Evolutionary conservation across 2,329 filamentous ascomycete genomes (phyloP).

Genomic region (Cercospora sojina): DNA sequence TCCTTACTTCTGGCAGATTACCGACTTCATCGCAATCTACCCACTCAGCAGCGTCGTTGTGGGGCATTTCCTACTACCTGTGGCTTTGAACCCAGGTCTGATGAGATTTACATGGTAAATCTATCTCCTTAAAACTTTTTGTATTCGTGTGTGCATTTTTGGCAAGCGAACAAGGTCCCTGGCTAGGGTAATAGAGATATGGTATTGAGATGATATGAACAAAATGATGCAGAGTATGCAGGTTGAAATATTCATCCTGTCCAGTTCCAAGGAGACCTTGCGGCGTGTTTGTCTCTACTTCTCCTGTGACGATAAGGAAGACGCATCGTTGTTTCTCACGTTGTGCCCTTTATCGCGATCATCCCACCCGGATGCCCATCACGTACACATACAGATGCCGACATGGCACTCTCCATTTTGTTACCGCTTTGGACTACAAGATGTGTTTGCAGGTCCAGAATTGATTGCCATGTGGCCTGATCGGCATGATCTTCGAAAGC

Average conservation of each 20-base stretch:
- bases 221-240: background rate
- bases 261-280: background rate
- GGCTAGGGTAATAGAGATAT: conserved; percentile 18
- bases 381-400: background rate
- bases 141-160: conserved; percentile 5
- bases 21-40: conserved; percentile 59
- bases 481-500: conserved; percentile 6
- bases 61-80: conserved; percentile 58
- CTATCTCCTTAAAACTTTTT: background rate
- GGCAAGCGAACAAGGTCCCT: conserved; percentile 12
- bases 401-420: background rate
- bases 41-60: conserved; percentile 55
- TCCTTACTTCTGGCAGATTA: conserved; percentile 57
- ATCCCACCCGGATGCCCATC: background rate
- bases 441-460: background rate
- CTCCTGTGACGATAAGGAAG: background rate
- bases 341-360: background rate
- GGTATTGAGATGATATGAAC: conserved; percentile 7
- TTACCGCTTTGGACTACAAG: background rate
- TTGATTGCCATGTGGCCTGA: conserved; percentile 1
- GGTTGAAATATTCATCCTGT: background rate
- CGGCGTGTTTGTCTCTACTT: background rate
- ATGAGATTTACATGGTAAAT: conserved; percentile 62
- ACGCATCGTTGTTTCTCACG: background rate
- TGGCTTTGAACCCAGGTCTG: conserved; percentile 61